Evolutionary conservation across 2,329 filamentous ascomycete species (phyloP).

Genomic region (Botrytis paeoniae): DNA sequence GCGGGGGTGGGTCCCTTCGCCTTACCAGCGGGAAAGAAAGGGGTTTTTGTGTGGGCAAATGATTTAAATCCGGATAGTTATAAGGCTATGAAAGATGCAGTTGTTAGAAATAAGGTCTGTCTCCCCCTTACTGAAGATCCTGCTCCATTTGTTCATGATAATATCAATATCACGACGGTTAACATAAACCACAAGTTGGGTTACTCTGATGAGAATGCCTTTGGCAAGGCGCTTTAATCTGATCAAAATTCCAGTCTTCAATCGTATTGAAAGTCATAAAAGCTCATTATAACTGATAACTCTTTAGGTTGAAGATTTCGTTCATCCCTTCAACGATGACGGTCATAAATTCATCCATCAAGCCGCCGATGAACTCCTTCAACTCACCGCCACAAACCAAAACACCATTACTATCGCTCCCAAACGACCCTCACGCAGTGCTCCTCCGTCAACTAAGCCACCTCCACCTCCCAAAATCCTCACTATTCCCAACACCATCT

Average conservation of each 20-base stretch:
- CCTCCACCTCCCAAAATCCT: constrained; percentile 43
- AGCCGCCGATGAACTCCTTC: constrained; percentile 60
- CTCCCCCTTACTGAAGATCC: background rate
- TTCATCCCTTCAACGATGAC: constrained; percentile 77
- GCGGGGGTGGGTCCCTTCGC: constrained; percentile 95
- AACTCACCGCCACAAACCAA: constrained; percentile 48
- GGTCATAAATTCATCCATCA: constrained; percentile 75
- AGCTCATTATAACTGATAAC: constrained; percentile 12
- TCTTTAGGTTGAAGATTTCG: constrained; percentile 59
- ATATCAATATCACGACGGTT: constrained; percentile 30
- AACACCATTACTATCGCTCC: constrained; percentile 51
- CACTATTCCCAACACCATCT: constrained; percentile 68
- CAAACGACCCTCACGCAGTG: constrained; percentile 36
- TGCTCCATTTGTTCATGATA: constrained; percentile 19
- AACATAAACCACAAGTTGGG: constrained; percentile 26
- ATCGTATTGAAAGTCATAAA: background rate
- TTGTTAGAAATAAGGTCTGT: constrained; percentile 74
- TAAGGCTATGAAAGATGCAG: constrained; percentile 65
- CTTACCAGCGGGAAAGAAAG: constrained; percentile 83
- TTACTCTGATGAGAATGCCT: constrained; percentile 24
- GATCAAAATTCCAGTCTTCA: background rate
- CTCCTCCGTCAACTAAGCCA: constrained; percentile 32
- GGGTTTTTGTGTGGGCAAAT: constrained; percentile 93
- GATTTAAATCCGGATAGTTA: constrained; percentile 93
- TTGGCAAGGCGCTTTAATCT: constrained; percentile 26